phyloP scores from a whole-genome alignment of 805 yeast genomes.

The Sugiyamaella smithiae region DNA sequence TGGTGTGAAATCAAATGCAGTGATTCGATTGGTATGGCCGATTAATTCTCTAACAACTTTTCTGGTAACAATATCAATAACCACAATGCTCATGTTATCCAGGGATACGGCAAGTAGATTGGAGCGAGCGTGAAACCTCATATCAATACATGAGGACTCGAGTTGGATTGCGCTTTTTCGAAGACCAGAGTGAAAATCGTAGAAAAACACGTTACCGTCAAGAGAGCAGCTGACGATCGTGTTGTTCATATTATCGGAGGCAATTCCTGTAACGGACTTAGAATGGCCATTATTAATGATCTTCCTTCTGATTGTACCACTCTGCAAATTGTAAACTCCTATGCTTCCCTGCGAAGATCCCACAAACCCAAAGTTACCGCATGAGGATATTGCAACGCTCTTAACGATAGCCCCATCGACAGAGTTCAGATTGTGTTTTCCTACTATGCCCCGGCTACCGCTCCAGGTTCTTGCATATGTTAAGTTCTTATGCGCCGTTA shows the following conservation, averaged over 20 bases:
- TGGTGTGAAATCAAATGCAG: slow-evolving; percentile 85
- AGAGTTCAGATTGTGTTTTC: slow-evolving; percentile 66
- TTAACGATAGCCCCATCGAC: slow-evolving; percentile 77
- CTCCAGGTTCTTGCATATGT: slow-evolving; percentile 89
- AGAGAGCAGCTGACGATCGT: slow-evolving; percentile 83
- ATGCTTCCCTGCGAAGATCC: slow-evolving; percentile 87
- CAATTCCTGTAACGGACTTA: slow-evolving; percentile 81
- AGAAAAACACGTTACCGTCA: slow-evolving; percentile 86
- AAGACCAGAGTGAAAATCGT: slow-evolving; percentile 72
- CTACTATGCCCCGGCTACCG: slow-evolving; percentile 72
- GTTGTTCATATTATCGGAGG: slow-evolving; percentile 86
- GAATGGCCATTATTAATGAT: slow-evolving; percentile 58
- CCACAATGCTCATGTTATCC: slow-evolving; percentile 81
- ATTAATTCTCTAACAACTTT: slow-evolving; percentile 79
- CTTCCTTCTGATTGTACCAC: slow-evolving; percentile 75
- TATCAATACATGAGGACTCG: slow-evolving; percentile 71
- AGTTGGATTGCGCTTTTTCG: slow-evolving; percentile 64
- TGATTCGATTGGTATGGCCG: slow-evolving; percentile 88
- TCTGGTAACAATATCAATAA: slow-evolving; percentile 78
- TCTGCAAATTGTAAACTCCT: slow-evolving; percentile 84
- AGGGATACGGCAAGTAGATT: slow-evolving; percentile 82
- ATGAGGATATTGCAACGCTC: slow-evolving; percentile 75
- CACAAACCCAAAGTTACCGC: slow-evolving; percentile 93
- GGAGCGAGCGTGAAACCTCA: slow-evolving; percentile 77
- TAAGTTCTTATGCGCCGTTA: slow-evolving; percentile 86